phyloP scores from a whole-genome alignment of 2,329 filamentous ascomycete genomes.

The Neonectria magnoliae region DNA sequence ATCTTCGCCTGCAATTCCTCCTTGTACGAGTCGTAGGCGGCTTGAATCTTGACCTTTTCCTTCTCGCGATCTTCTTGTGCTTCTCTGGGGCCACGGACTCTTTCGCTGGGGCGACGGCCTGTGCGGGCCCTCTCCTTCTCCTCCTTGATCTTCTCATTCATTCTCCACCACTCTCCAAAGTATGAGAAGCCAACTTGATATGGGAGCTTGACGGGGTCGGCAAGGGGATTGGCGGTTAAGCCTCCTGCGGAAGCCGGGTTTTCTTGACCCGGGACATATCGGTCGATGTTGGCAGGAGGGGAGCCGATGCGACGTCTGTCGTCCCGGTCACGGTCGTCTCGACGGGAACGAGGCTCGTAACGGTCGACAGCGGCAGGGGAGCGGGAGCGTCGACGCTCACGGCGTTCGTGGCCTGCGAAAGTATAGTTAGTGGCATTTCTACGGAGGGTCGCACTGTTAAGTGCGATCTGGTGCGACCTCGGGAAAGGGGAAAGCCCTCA shows the following conservation, averaged over 20 bases:
- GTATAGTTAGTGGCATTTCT: slow-evolving; percentile 5
- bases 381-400: slow-evolving; percentile 72
- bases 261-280: slow-evolving; percentile 83
- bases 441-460: neutral
- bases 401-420: slow-evolving; percentile 63
- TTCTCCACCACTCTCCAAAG: slow-evolving; percentile 87
- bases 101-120: slow-evolving; percentile 73
- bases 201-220: slow-evolving; percentile 76
- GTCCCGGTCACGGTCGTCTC: slow-evolving; percentile 74
- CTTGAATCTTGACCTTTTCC: slow-evolving; percentile 81
- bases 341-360: slow-evolving; percentile 76
- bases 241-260: slow-evolving; percentile 52
- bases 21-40: slow-evolving; percentile 73
- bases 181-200: slow-evolving; percentile 88
- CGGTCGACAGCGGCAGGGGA: slow-evolving; percentile 78
- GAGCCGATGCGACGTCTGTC: slow-evolving; percentile 70
- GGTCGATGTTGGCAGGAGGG: slow-evolving; percentile 79
- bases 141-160: slow-evolving; percentile 84
- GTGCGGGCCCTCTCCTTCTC: slow-evolving; percentile 78
- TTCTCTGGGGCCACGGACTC: slow-evolving; percentile 71
- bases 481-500: neutral
- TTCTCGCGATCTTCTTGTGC: slow-evolving; percentile 79
- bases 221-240: slow-evolving; percentile 69
- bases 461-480: neutral
- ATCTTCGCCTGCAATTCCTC: slow-evolving; percentile 78